phyloP scores from a whole-genome alignment of 352 stramenopile species.

The Stramenopiles sp. region DNA sequence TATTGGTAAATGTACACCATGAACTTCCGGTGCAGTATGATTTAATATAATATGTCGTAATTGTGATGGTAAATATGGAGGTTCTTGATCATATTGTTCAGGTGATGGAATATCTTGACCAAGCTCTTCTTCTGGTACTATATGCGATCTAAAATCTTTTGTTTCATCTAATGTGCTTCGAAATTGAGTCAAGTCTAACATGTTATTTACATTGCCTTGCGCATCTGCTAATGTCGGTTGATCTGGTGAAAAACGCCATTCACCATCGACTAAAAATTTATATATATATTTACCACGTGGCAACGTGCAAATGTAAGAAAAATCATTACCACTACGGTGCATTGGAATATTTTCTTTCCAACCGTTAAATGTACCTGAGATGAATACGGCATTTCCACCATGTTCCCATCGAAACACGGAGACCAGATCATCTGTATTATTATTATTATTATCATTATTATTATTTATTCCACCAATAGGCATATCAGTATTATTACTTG shows the following conservation, averaged over 20 bases:
- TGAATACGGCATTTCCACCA: slow-evolving; percentile 81
- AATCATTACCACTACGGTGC: slow-evolving; percentile 96
- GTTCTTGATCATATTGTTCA: slow-evolving; percentile 98
- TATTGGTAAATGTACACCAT: slow-evolving; percentile 78
- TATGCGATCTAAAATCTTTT: slow-evolving; percentile 22
- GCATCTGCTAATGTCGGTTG: slow-evolving; percentile 93
- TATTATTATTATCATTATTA: too few relatives aligned
- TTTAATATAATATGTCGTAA: slow-evolving; percentile 98
- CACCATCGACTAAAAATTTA: slow-evolving; percentile 99
- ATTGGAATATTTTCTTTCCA: slow-evolving; percentile 97
- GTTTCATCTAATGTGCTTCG: slow-evolving; percentile 49
- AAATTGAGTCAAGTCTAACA: slow-evolving; percentile 97
- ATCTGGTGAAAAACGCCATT: slow-evolving; percentile 84
- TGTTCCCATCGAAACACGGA: slow-evolving; percentile 98
- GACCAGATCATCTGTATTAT: too few relatives aligned
- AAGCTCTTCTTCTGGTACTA: slow-evolving; percentile 7
- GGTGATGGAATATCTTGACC: slow-evolving; percentile 74
- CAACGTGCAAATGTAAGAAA: slow-evolving; percentile 98
- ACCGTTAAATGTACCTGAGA: slow-evolving; percentile 97
- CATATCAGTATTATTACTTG: too few relatives aligned
- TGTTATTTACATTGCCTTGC: slow-evolving; percentile 98
- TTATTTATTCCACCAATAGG: too few relatives aligned
- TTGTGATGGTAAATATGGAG: slow-evolving; percentile 86
- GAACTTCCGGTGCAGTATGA: too few relatives aligned
- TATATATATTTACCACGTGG: slow-evolving; percentile 90